A percentile compares a stretch with the other conserved stretches of the same genome.
Evolutionary conservation across 768 basidiomycete genomes (phyloP).

Genomic region (Tricholoma furcatifolium): DNA sequence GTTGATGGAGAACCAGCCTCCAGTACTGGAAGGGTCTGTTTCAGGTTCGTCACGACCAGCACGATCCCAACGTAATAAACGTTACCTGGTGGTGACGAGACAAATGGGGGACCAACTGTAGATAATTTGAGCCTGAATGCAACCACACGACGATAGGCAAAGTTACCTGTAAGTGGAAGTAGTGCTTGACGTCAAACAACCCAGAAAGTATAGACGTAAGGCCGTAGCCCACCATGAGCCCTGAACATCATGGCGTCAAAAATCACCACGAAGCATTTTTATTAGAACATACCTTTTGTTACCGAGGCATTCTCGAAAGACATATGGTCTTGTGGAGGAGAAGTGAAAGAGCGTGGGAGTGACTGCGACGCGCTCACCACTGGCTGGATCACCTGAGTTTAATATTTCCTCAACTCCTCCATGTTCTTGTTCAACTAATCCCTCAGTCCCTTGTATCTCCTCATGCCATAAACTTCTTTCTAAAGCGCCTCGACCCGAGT

Average conservation of each 20-base stretch:
- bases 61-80: constrained; percentile 1
- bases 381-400: neutral
- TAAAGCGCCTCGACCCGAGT: neutral
- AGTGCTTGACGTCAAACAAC: constrained; percentile 85
- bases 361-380: neutral
- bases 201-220: constrained; percentile 72
- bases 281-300: constrained; percentile 61
- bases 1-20: constrained; percentile 72
- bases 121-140: constrained; percentile 12
- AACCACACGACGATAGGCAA: constrained; percentile 5
- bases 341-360: constrained; percentile 9
- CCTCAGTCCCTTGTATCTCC: neutral
- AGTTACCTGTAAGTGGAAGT: constrained; percentile 78
- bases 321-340: constrained; percentile 37
- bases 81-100: constrained; percentile 86
- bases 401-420: neutral
- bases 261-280: neutral
- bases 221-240: constrained; percentile 72
- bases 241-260: constrained; percentile 35
- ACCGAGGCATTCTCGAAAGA: constrained; percentile 85
- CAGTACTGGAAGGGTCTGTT: constrained; percentile 65
- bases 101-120: constrained; percentile 81
- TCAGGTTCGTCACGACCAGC: constrained; percentile 24
- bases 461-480: constrained; percentile 7
- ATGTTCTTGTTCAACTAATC: neutral